Percentiles rank a stretch among this genome's conserved stretches.
Evolutionary conservation across 2,329 filamentous ascomycete species (phyloP).

Genomic region (Exophiala alcalophila): DNA sequence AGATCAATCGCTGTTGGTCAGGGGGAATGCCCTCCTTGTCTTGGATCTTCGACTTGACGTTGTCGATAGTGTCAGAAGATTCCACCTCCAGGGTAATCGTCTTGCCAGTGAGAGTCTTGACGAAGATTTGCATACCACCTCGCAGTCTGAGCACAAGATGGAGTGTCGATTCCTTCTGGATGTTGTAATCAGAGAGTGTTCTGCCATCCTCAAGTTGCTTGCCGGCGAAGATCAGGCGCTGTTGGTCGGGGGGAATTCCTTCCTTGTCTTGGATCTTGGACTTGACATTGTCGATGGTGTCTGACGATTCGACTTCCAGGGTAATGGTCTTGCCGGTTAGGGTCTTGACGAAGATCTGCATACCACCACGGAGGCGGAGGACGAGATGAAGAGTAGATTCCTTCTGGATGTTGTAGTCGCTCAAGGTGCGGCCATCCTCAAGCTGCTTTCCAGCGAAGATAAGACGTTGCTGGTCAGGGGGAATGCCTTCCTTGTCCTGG

Average conservation of each 20-base stretch:
- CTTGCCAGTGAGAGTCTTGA: slow-evolving; percentile 76
- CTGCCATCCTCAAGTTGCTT: slow-evolving; percentile 93
- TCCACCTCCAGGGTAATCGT: slow-evolving; percentile 68
- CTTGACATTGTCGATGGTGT: slow-evolving; percentile 95
- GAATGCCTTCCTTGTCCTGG: slow-evolving; percentile 96
- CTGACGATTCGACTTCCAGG: slow-evolving; percentile 80
- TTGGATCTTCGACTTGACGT: slow-evolving; percentile 70
- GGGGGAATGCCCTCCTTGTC: slow-evolving; percentile 77
- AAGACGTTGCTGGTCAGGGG: slow-evolving; percentile 90
- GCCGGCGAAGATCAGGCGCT: slow-evolving; percentile 88
- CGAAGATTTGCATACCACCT: slow-evolving; percentile 82
- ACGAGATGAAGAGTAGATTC: slow-evolving; percentile 82
- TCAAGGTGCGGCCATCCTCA: slow-evolving; percentile 86
- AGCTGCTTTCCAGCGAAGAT: slow-evolving; percentile 97
- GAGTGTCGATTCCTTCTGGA: slow-evolving; percentile 84
- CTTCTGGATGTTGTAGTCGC: slow-evolving; percentile 96
- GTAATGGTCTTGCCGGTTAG: slow-evolving; percentile 88
- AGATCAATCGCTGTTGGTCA: slow-evolving; percentile 68
- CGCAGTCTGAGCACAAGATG: slow-evolving; percentile 78
- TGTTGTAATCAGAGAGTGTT: slow-evolving; percentile 92
- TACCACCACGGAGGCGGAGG: slow-evolving; percentile 80
- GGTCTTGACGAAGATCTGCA: slow-evolving; percentile 59
- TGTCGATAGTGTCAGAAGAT: slow-evolving; percentile 67
- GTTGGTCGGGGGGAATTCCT: slow-evolving; percentile 91
- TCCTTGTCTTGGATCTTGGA: slow-evolving; percentile 78